These are phyloP conservation scores for Taiwanofungus camphoratus DNA, from an alignment of 1,284 basidiomycete species.

Conservation along the genomic window DNA sequence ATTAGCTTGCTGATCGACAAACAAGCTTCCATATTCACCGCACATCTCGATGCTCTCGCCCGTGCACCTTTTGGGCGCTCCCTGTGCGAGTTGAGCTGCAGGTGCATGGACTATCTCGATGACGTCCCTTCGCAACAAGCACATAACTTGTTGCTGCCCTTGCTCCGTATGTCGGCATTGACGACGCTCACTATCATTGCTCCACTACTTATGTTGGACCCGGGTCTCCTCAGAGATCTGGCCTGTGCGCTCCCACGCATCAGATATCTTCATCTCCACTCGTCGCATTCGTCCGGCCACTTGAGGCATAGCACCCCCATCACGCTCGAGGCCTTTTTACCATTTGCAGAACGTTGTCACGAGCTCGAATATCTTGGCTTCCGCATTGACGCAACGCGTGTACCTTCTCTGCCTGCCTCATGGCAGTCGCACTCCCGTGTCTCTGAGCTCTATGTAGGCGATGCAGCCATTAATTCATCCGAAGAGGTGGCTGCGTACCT, in stretches of 20 bases:
- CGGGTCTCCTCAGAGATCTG: neutral
- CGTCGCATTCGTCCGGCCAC: too few relatives aligned
- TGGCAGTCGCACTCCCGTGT: neutral
- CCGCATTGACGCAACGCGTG: neutral
- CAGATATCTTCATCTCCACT: neutral
- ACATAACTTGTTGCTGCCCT: neutral
- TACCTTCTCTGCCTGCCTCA: neutral
- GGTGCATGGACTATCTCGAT: neutral
- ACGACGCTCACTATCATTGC: neutral
- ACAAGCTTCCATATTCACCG: too few relatives aligned
- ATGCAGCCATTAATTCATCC: neutral
- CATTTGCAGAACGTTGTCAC: neutral
- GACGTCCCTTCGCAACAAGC: neutral
- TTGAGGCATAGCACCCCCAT: too few relatives aligned
- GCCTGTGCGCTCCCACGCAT: neutral
- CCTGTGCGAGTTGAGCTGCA: neutral
- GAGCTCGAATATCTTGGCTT: neutral
- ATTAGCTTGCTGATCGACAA: too few relatives aligned
- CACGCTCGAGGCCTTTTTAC: neutral
- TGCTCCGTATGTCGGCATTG: neutral
- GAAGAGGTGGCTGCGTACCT: neutral
- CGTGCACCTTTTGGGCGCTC: neutral
- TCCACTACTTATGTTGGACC: neutral
- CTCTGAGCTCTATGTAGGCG: neutral
- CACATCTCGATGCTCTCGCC: neutral